Conservation (phyloP, 2,329 filamentous ascomycete genomes). For the Fusarium udum region DNA sequence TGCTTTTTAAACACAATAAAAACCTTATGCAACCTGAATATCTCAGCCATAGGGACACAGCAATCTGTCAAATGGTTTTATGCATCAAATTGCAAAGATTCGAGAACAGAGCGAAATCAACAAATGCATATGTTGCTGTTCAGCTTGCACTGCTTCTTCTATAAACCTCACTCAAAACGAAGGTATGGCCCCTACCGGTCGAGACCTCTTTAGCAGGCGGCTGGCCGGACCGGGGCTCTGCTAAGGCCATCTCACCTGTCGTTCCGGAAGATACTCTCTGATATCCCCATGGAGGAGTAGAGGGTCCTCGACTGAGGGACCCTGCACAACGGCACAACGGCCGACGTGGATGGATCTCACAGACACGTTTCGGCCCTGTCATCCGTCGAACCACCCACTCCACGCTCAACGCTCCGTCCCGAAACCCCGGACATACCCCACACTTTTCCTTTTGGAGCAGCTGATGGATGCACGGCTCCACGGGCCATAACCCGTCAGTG, state of each 20-base stretch:
- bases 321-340: slow-evolving; percentile 18
- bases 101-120: slow-evolving; percentile 2
- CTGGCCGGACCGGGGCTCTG: slow-evolving; percentile 40
- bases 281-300: slow-evolving; percentile 19
- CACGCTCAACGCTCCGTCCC: slow-evolving; percentile 37
- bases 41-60: slow-evolving; percentile 24
- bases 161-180: slow-evolving; percentile 25
- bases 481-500: slow-evolving; percentile 33
- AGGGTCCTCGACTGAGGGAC: slow-evolving; percentile 4
- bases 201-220: slow-evolving; percentile 26
- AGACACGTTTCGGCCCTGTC: slow-evolving; percentile 41
- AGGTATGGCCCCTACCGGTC: slow-evolving; percentile 10
- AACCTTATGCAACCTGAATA: not conserved
- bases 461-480: slow-evolving; percentile 35
- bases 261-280: slow-evolving; percentile 21
- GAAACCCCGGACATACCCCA: slow-evolving; percentile 42
- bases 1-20: slow-evolving; percentile 9
- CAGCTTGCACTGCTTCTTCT: slow-evolving; percentile 29
- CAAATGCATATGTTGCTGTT: not conserved
- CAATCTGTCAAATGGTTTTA: not conserved
- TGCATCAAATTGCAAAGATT: slow-evolving; percentile 8
- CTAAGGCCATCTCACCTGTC: slow-evolving; percentile 24
- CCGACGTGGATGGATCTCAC: slow-evolving; percentile 35
- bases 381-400: slow-evolving; percentile 39
- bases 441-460: slow-evolving; percentile 30